phyloP scores from a whole-genome alignment of 768 basidiomycete species.

The Podaxis mareebaensis region DNA sequence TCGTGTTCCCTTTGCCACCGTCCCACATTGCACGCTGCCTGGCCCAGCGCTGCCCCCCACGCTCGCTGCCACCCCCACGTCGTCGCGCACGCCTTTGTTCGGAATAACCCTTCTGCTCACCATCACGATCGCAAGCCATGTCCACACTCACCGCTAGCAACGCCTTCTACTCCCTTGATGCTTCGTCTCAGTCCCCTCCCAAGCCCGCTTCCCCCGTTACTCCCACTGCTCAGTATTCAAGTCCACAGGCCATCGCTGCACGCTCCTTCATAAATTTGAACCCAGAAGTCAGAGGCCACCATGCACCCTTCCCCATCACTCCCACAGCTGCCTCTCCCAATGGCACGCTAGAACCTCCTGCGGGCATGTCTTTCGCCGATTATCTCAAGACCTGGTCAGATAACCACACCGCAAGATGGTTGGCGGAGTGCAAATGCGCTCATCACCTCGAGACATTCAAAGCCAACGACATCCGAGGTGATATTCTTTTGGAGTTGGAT shows the following conservation, averaged over 20 bases:
- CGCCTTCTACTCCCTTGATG: conserved; percentile 33
- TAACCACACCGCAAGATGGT: conserved; percentile 72
- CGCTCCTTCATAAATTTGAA: conserved; percentile 43
- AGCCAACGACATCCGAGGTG: conserved; percentile 88
- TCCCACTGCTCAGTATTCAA: conserved; percentile 38
- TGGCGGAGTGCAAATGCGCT: conserved; percentile 73
- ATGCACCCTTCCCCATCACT: conserved; percentile 41
- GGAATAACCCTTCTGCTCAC: neutral
- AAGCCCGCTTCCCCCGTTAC: conserved; percentile 47
- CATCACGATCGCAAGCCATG: conserved; percentile 19
- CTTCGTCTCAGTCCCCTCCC: conserved; percentile 37
- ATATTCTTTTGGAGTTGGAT: conserved; percentile 90
- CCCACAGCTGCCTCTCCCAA: conserved; percentile 29
- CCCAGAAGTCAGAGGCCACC: conserved; percentile 40
- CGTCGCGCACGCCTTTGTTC: neutral
- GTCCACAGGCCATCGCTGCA: conserved; percentile 25
- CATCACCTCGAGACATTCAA: conserved; percentile 70
- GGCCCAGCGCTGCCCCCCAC: conserved; percentile 3
- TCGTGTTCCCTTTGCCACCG: neutral
- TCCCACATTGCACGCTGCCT: conserved; percentile 7
- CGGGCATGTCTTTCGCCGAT: conserved; percentile 58
- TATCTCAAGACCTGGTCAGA: conserved; percentile 76
- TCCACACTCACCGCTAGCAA: conserved; percentile 35
- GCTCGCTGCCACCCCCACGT: conserved; percentile 3
- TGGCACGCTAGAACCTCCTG: conserved; percentile 54